Evolutionary conservation across 2,329 filamentous ascomycete genomes (phyloP).

Genomic region (Apiospora kogelbergensis): DNA sequence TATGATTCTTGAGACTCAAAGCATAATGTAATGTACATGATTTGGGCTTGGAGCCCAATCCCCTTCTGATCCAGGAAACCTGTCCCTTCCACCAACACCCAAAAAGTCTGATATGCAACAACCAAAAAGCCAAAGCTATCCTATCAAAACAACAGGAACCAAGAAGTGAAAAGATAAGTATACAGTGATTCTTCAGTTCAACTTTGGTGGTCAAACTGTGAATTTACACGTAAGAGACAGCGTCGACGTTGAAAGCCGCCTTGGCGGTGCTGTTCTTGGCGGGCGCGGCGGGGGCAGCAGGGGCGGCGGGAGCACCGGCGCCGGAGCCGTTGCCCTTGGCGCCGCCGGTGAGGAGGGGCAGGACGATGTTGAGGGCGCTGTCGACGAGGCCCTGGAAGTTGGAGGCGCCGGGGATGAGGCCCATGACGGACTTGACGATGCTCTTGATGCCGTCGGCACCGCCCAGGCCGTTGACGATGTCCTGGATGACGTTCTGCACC

Average conservation of each 20-base stretch:
- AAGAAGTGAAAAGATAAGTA: neutral
- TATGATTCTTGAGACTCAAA: neutral
- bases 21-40: neutral
- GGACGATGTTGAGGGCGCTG: neutral
- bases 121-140: neutral
- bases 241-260: neutral
- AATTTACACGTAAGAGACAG: neutral
- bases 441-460: neutral
- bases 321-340: conserved; percentile 3
- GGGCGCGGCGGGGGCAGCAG: neutral
- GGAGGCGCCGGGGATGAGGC: neutral
- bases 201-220: neutral
- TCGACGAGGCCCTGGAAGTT: neutral
- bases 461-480: neutral
- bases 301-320: neutral
- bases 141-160: neutral
- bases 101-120: neutral
- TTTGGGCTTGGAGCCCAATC: neutral
- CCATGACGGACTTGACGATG: neutral
- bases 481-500: neutral
- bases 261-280: neutral
- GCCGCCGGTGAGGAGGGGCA: neutral
- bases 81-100: neutral
- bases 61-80: neutral
- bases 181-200: neutral